Conservation (phyloP, 805 yeast genomes). For the Debaryomyces tyrocola region DNA sequence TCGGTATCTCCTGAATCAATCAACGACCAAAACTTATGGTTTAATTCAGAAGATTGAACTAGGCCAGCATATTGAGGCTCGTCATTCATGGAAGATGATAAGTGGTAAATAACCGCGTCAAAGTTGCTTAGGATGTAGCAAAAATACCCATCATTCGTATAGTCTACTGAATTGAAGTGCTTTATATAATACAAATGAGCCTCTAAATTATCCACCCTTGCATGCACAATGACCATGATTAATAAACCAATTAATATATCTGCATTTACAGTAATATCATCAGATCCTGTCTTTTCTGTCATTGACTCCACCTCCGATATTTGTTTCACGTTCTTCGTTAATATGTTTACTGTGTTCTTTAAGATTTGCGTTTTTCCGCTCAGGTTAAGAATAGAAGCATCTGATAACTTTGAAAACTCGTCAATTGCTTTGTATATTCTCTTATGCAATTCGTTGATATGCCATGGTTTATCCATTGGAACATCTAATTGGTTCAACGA, state of each 20-base stretch:
- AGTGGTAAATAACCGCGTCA: conserved; percentile 75
- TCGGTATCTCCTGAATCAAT: conserved; percentile 35
- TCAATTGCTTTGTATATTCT: conserved; percentile 52
- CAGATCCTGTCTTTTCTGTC: conserved; percentile 2
- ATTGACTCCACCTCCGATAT: background rate
- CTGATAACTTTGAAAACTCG: conserved; percentile 49
- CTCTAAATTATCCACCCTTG: conserved; percentile 58
- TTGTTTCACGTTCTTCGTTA: conserved; percentile 35
- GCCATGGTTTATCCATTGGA: conserved; percentile 42
- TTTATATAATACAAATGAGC: conserved; percentile 67
- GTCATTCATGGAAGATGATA: conserved; percentile 23
- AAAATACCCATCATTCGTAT: conserved; percentile 50
- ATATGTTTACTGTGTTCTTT: conserved; percentile 48
- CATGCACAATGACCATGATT: conserved; percentile 66
- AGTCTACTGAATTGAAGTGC: conserved; percentile 47
- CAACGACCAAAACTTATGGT: conserved; percentile 54
- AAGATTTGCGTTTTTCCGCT: conserved; percentile 49
- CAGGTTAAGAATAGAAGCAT: conserved; percentile 39
- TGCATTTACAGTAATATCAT: conserved; percentile 59
- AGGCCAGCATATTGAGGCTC: conserved; percentile 38
- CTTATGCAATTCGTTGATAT: conserved; percentile 30
- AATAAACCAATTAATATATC: conserved; percentile 76
- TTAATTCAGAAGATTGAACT: conserved; percentile 42
- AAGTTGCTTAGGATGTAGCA: conserved; percentile 83
- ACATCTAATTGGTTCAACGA: conserved; percentile 54